A percentile compares a stretch with the other conserved stretches of the same genome.
Evolutionary conservation across 495 filamentous ascomycete species (phyloP).

Genomic region (Podospora conica): DNA sequence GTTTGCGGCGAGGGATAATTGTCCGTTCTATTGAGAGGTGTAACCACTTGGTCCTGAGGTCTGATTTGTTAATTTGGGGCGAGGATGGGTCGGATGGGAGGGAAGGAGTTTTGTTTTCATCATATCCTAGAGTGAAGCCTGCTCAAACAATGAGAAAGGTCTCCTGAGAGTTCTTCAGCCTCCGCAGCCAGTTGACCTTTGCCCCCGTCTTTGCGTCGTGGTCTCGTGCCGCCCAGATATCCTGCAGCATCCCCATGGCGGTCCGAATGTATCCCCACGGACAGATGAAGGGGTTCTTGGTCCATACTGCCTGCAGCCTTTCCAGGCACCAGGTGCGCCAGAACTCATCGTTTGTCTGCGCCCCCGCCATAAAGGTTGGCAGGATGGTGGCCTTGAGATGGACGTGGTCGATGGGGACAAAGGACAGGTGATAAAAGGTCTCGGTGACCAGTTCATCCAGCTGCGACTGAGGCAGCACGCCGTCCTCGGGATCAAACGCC

Average conservation of each 20-base stretch:
- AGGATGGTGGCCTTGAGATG: conserved; percentile 53
- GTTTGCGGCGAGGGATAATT: too few relatives aligned
- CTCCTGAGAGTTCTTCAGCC: conserved; percentile 28
- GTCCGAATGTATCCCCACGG: conserved; percentile 43
- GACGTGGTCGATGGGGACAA: conserved; percentile 38
- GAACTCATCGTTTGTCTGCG: conserved; percentile 36
- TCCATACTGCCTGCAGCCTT: conserved; percentile 32
- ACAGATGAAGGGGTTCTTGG: conserved; percentile 27
- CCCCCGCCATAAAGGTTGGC: conserved; percentile 52
- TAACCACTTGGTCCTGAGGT: too few relatives aligned
- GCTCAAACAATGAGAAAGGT: conserved; percentile 38
- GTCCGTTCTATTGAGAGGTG: too few relatives aligned
- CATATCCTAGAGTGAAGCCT: not conserved
- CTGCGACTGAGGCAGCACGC: conserved; percentile 10
- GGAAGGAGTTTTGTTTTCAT: not conserved
- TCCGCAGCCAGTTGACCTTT: conserved; percentile 32
- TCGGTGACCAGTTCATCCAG: conserved; percentile 36
- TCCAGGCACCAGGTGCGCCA: conserved; percentile 33
- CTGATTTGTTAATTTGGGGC: not conserved
- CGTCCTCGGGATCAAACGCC: conserved; percentile 19
- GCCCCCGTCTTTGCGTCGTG: conserved; percentile 1
- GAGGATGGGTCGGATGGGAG: not conserved
- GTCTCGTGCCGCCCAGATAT: conserved; percentile 37
- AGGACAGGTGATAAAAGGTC: conserved; percentile 38
- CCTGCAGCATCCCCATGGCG: conserved; percentile 35